Evolutionary conservation across 2,329 filamentous ascomycete genomes (phyloP).

Genomic region (Ambrosiella xylebori): DNA sequence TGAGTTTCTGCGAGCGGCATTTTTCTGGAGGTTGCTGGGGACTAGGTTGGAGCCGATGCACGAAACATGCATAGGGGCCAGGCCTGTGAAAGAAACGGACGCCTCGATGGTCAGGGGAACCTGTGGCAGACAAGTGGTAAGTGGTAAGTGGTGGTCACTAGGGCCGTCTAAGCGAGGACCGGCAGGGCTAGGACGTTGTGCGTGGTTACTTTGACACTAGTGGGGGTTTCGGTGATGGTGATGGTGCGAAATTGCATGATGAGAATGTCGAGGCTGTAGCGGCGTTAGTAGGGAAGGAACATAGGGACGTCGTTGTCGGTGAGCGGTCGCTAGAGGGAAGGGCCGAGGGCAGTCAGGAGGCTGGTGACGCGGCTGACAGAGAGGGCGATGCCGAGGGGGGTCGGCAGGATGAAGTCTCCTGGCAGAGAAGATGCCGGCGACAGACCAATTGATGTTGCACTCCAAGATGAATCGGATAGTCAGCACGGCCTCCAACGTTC

Average conservation of each 20-base stretch:
- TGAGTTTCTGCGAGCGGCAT: slow-evolving; percentile 41
- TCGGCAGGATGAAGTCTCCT: too few species aligned
- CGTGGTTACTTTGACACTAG: slow-evolving; percentile 23
- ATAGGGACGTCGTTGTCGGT: slow-evolving; percentile 7
- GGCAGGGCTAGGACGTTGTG: slow-evolving; percentile 42
- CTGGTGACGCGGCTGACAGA: neutral
- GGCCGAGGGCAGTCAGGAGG: neutral
- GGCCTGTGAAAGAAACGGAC: slow-evolving; percentile 29
- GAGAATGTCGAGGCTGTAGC: neutral
- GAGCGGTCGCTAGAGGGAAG: slow-evolving; percentile 3
- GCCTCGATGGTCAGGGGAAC: slow-evolving; percentile 30
- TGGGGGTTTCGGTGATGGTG: neutral
- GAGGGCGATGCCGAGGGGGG: neutral
- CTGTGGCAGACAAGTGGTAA: slow-evolving; percentile 37
- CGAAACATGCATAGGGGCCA: slow-evolving; percentile 36
- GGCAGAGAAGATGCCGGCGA: too few species aligned
- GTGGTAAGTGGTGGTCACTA: slow-evolving; percentile 35
- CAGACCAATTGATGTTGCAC: too few species aligned
- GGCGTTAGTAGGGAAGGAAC: neutral
- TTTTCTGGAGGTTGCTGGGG: slow-evolving; percentile 33
- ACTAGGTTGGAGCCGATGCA: slow-evolving; percentile 43
- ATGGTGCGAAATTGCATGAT: neutral
- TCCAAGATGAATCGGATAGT: too few species aligned
- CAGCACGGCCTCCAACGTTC: too few species aligned
- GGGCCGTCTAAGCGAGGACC: slow-evolving; percentile 42